Evolutionary conservation across 257 asterid species (phyloP), one percentile per base, ranked within the genome.

Genomic region (Petunia axillaris): DNA sequence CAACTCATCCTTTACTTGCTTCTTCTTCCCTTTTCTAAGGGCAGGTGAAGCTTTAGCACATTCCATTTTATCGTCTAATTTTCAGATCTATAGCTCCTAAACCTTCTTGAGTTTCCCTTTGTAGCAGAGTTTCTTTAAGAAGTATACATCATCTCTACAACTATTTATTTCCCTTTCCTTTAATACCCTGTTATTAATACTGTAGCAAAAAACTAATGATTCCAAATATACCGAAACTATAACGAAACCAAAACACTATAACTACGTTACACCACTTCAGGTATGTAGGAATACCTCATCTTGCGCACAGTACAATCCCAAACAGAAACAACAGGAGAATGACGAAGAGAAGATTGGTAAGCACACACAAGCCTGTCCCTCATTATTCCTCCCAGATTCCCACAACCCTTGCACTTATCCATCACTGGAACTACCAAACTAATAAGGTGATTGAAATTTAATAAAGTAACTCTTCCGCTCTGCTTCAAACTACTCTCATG

Each of bases 301-400:
- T 91, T 95, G 84, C 97, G 95, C 52, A 92, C 93, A 81, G 91
- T 89, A 86, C 97, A 91, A 77, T 92, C 99, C 99, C 99, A 95
- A 79, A 93, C 90, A 8, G 99, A 95, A 76, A 89, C 87, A 79
- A 87, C 87, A 39, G 99, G 98, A 83, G 93, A 88, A 40, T 89
- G 89, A 86, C 85, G 87, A 76, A 93, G 97, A 66, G 97, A 92
- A 86, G 90, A 89, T 66, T 82, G 93, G 87, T 88, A 91, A 48
- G 89, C 78, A 74, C 85, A 85, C 46, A 81, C 55, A 82, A 67
- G 81, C 25, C 91, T 82, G 52, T 64, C 83, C 85, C 82, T 84
- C 76, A 81, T 82, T 94, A 92, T 91, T 90, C 81, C 88, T 75
- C 89, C 87, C 84, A 82, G 84, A 66, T 86, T 83, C 68, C 82